Conservation (phyloP, 306 rosid genomes). For the Lagenaria siceraria region DNA sequence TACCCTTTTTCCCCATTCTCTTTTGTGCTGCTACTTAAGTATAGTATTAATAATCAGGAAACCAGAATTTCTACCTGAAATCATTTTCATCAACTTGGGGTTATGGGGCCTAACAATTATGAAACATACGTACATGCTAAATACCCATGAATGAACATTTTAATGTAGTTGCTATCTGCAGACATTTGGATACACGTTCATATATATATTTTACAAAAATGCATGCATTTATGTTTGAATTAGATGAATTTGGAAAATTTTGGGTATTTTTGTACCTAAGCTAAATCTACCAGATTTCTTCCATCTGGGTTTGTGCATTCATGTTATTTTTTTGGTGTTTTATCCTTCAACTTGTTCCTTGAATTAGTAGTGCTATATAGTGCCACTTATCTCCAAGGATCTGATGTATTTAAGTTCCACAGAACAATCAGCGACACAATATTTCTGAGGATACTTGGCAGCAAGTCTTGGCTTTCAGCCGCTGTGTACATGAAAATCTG, state of each 20-base stretch:
- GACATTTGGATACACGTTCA: background rate
- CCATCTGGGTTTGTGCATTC: background rate
- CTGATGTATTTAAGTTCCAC: slow-evolving; percentile 26
- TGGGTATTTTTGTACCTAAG: background rate
- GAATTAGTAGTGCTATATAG: background rate
- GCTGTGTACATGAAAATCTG: slow-evolving; percentile 74
- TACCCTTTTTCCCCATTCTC: too few species aligned
- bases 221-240: background rate
- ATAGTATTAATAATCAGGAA: background rate
- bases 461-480: slow-evolving; percentile 92
- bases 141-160: background rate
- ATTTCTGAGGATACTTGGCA: slow-evolving; percentile 95
- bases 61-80: background rate
- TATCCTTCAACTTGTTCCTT: background rate
- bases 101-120: background rate
- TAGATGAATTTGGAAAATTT: background rate
- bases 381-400: background rate
- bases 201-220: background rate
- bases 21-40: background rate
- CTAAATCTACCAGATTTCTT: background rate
- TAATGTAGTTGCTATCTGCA: background rate
- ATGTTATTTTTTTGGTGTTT: background rate
- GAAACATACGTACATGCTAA: background rate
- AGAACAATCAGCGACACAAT: slow-evolving; percentile 92
- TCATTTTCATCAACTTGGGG: background rate